phyloP scores from a whole-genome alignment of 805 yeast species.

The Pichia manshurica region DNA sequence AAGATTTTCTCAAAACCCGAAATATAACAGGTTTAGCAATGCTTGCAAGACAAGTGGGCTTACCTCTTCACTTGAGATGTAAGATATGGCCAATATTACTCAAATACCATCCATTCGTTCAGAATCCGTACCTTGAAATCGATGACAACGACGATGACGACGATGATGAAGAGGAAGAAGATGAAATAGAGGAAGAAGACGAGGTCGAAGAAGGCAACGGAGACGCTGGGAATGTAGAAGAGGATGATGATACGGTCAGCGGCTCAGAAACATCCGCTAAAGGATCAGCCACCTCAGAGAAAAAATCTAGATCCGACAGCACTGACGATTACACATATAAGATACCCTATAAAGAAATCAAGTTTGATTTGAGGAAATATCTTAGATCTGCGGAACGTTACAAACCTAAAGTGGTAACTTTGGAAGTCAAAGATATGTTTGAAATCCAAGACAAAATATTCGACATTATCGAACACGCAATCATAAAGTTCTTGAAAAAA shows the following conservation, averaged over 20 bases:
- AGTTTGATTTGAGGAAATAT: conserved; percentile 57
- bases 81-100: conserved; percentile 80
- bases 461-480: conserved; percentile 51
- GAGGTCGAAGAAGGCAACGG: conserved; percentile 16
- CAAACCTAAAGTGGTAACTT: conserved; percentile 25
- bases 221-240: neutral
- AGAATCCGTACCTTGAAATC: conserved; percentile 65
- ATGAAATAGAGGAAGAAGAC: conserved; percentile 15
- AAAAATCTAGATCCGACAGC: neutral
- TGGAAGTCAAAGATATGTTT: conserved; percentile 31
- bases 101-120: conserved; percentile 79
- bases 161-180: conserved; percentile 24
- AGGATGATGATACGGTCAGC: too few relatives aligned
- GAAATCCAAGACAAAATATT: conserved; percentile 49
- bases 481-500: conserved; percentile 58
- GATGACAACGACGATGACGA: conserved; percentile 41
- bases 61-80: conserved; percentile 76
- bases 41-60: conserved; percentile 75
- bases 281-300: neutral
- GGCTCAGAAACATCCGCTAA: neutral
- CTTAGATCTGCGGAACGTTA: conserved; percentile 40
- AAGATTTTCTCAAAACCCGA: conserved; percentile 47
- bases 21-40: conserved; percentile 74
- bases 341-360: conserved; percentile 34
- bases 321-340: conserved; percentile 16